A percentile compares a stretch with the other conserved stretches of the same genome.
These are phyloP conservation scores for Aspergillus taichungensis DNA, from an alignment of 495 filamentous ascomycete genomes.

Conservation along the genomic window DNA sequence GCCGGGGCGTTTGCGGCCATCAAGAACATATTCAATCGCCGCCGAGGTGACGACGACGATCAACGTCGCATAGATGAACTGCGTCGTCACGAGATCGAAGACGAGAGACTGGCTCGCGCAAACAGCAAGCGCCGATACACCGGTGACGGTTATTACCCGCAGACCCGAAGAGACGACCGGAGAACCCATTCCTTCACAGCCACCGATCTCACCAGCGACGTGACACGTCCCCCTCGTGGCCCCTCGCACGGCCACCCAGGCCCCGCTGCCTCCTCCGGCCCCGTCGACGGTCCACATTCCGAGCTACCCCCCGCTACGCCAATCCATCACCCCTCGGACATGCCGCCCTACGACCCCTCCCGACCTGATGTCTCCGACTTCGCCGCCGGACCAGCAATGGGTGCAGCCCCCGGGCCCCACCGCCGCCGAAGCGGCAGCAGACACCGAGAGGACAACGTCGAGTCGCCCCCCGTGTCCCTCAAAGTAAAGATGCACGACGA, in stretches of 20 bases:
- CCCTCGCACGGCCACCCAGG: constrained; percentile 22
- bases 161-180: constrained; percentile 44
- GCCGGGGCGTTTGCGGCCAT: constrained; percentile 57
- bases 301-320: constrained; percentile 39
- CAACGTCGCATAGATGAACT: constrained; percentile 56
- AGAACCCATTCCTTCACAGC: constrained; percentile 36
- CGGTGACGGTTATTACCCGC: constrained; percentile 52
- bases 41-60: constrained; percentile 51
- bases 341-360: constrained; percentile 32
- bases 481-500: constrained; percentile 77
- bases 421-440: constrained; percentile 31
- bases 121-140: constrained; percentile 48
- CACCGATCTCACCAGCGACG: constrained; percentile 39
- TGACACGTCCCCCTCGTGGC: constrained; percentile 27
- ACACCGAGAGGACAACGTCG: constrained; percentile 33
- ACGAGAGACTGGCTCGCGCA: constrained; percentile 47
- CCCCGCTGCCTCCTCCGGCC: constrained; percentile 27
- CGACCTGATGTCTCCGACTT: constrained; percentile 25
- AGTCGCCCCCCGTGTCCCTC: constrained; percentile 61
- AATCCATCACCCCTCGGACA: constrained; percentile 46
- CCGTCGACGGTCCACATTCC: constrained; percentile 22
- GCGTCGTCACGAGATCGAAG: constrained; percentile 45
- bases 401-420: constrained; percentile 26
- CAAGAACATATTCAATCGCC: constrained; percentile 55
- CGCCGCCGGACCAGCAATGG: constrained; percentile 33